phyloP scores from a whole-genome alignment of 169 alveolate genomes.

The Cryptosporidium tyzzeri region DNA sequence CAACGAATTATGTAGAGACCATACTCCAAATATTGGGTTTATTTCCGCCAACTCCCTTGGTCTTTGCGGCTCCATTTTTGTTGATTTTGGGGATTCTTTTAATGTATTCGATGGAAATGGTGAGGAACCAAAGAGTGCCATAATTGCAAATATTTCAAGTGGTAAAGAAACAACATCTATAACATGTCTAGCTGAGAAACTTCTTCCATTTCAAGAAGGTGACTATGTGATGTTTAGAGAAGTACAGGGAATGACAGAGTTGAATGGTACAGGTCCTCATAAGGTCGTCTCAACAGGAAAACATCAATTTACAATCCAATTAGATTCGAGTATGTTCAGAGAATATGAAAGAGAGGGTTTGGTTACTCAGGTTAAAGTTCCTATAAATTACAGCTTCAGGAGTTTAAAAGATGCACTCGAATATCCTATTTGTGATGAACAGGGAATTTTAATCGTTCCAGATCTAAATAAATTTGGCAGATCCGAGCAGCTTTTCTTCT shows the following conservation, averaged over 20 bases:
- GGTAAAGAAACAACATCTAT: slow-evolving; percentile 79
- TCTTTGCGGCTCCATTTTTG: slow-evolving; percentile 95
- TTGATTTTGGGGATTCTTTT: slow-evolving; percentile 94
- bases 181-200: slow-evolving; percentile 86
- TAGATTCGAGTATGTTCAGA: slow-evolving; percentile 88
- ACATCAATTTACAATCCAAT: slow-evolving; percentile 89
- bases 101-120: slow-evolving; percentile 88
- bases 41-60: slow-evolving; percentile 85
- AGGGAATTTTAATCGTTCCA: slow-evolving; percentile 85
- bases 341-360: slow-evolving; percentile 89
- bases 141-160: slow-evolving; percentile 85
- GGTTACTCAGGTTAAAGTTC: slow-evolving; percentile 91
- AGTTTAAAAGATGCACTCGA: slow-evolving; percentile 45
- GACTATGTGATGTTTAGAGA: slow-evolving; percentile 95
- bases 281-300: slow-evolving; percentile 88
- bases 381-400: slow-evolving; percentile 85
- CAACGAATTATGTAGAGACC: slow-evolving; percentile 77
- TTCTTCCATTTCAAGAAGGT: slow-evolving; percentile 94
- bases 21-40: slow-evolving; percentile 78
- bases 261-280: slow-evolving; percentile 92
- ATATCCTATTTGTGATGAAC: slow-evolving; percentile 86
- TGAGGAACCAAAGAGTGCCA: slow-evolving; percentile 88
- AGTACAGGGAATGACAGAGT: slow-evolving; percentile 96
- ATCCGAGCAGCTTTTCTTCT: slow-evolving; percentile 94
- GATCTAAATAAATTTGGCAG: slow-evolving; percentile 96